Evolutionary conservation across 2,329 filamentous ascomycete genomes (phyloP), one percentile per base, ranked within the genome.

Genomic region (Aspergillus intermedius): DNA sequence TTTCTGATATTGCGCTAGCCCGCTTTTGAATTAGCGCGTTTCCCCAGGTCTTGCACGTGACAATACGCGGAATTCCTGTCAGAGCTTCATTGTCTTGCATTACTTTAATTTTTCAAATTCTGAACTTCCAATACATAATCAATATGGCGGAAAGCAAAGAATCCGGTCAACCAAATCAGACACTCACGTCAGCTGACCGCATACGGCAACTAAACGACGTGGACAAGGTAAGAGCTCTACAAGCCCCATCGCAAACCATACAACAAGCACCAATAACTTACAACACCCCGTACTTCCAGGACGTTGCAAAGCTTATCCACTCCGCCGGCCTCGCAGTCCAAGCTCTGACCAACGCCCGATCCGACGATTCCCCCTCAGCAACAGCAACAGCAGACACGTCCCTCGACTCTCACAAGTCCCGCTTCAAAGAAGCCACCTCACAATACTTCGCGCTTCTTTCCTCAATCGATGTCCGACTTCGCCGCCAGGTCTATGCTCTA

Each of bases 121-220:
- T 37, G 17, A 19, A 15, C 7, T n/a, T 37, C 9, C n/a, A 19
- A 17, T 37, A 37, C n/a, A 8, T n/a, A 25, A 43, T 19, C 46
- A 53, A 30, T 21, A 66, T 66, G 63, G 34, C 53, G 5, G 57
- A 60, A 25, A 37, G 48, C 30, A 60, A 59, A 46, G 48, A 54
- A 8, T 46, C 55, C 37, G 45, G 56, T 25, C 54, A 62, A 43
- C 50, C 61, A 6, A 57, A 65, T 46, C 55, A 64, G 39, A 61
- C 58, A n/a, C 86, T 91, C 56, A 86, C 82, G 8, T 79, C 86
- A 30, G 79, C 85, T 37, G 86, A 94, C 65, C 87, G 87, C 55
- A 89, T 95, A 55, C 77, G 84, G 49, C 88, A 94, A 61, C 80
- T 95, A 48, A 86, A 84, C 57, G 81, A 84, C 39, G 87, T 95